Conservation (phyloP, 768 basidiomycete genomes). For the Gymnopilus dilepis region DNA sequence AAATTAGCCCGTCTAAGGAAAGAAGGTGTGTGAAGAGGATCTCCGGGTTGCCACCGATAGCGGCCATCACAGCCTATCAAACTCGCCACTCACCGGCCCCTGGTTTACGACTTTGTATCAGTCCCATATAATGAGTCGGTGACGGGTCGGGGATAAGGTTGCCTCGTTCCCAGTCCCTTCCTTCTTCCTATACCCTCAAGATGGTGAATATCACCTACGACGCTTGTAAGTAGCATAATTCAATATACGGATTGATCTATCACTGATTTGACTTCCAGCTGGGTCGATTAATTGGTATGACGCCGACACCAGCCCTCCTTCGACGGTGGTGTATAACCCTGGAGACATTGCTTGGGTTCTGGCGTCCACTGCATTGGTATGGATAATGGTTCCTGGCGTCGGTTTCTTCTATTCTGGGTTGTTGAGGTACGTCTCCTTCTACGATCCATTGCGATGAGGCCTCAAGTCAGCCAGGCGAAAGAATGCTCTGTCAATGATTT, state of each 20-base stretch:
- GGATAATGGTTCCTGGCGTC: slow-evolving; percentile 85
- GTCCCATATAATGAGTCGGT: slow-evolving; percentile 6
- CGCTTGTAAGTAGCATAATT: slow-evolving; percentile 32
- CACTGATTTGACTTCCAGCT: slow-evolving; percentile 17
- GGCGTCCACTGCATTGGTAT: slow-evolving; percentile 80
- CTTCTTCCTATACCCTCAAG: slow-evolving; percentile 3
- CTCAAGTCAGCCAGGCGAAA: slow-evolving; percentile 61
- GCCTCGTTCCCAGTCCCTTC: slow-evolving; percentile 7
- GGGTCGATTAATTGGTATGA: slow-evolving; percentile 25
- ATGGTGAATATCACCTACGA: slow-evolving; percentile 44
- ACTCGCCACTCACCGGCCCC: slow-evolving; percentile 4
- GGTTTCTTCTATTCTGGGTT: slow-evolving; percentile 94
- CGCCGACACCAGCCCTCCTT: slow-evolving; percentile 20
- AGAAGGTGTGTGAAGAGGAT: neutral
- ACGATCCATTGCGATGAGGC: neutral
- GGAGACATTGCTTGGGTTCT: slow-evolving; percentile 68
- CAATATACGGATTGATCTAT: neutral
- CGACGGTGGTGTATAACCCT: slow-evolving; percentile 42
- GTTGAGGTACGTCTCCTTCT: slow-evolving; percentile 39
- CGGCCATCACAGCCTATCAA: slow-evolving; percentile 8
- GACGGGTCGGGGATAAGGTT: slow-evolving; percentile 6
- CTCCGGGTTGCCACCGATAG: slow-evolving; percentile 8
- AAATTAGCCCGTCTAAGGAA: neutral
- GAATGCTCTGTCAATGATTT: slow-evolving; percentile 93
- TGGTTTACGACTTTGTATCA: slow-evolving; percentile 5